phyloP scores from a whole-genome alignment of 176 grass and related monocot species.

The Miscanthus lutarioriparius region DNA sequence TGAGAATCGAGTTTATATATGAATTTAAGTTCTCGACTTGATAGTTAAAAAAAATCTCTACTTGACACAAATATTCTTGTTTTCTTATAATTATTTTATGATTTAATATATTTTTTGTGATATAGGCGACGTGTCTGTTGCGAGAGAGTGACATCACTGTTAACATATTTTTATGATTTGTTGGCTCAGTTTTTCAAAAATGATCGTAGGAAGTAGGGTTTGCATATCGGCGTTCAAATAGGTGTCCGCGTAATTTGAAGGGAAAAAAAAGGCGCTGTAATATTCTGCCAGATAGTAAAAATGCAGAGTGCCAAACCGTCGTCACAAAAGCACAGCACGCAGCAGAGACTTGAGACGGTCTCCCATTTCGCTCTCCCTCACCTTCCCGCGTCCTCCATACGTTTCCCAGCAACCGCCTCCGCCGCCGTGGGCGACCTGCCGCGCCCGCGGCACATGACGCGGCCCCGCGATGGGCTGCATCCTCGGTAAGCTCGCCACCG shows the following conservation, averaged over 20 bases:
- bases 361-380: constrained; percentile 28
- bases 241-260: background rate
- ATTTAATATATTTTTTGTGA: no score
- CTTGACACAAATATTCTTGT: no score
- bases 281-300: background rate
- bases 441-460: constrained; percentile 37
- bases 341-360: background rate
- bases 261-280: background rate
- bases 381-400: constrained; percentile 42
- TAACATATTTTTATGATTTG: no score
- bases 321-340: constrained; percentile 11
- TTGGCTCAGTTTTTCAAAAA: no score
- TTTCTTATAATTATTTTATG: no score
- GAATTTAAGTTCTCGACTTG: no score
- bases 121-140: no score
- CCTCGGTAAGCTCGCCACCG: constrained; percentile 65
- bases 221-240: no score
- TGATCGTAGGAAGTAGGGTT: no score
- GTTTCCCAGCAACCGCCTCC: constrained; percentile 22
- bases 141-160: no score
- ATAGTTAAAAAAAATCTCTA: no score
- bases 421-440: background rate
- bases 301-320: constrained; percentile 36
- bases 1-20: no score
- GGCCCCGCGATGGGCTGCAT: constrained; percentile 74